Conservation (phyloP, 257 asterid species). For the Cordia subcordata region DNA sequence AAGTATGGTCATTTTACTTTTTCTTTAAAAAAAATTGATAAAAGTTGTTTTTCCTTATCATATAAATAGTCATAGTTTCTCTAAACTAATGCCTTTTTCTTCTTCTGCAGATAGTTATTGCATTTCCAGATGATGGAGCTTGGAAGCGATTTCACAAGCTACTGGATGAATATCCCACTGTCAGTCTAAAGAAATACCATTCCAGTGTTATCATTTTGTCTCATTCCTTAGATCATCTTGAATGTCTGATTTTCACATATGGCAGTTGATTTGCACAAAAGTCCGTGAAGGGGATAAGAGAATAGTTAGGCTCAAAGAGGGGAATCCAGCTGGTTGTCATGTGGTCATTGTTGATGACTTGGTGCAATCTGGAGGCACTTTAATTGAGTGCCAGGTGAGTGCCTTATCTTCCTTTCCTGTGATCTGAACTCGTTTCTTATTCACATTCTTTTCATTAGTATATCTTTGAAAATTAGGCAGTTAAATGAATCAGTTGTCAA, state of each 20-base stretch:
- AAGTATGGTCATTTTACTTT: conserved; percentile 30
- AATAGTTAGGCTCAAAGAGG: conserved; percentile 89
- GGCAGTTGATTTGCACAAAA: conserved; percentile 87
- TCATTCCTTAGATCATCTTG: conserved; percentile 9
- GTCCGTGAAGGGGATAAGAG: conserved; percentile 96
- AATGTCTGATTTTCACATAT: conserved; percentile 5
- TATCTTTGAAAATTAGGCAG: no score
- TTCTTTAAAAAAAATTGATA: background rate
- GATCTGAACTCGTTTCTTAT: no score
- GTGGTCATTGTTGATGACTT: conserved; percentile 95
- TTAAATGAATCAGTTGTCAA: no score
- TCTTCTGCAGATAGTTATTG: conserved; percentile 67
- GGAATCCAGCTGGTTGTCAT: conserved; percentile 86
- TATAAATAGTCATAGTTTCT: background rate
- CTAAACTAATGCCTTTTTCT: conserved; percentile 2
- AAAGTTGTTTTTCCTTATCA: background rate
- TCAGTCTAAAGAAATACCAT: conserved; percentile 21
- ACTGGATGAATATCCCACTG: conserved; percentile 71
- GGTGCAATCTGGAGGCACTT: conserved; percentile 95
- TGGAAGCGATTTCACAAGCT: conserved; percentile 96
- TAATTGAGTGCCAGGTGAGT: conserved; percentile 88
- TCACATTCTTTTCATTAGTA: no score
- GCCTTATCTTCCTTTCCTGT: conserved; percentile 12
- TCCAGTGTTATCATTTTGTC: background rate
- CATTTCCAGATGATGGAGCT: conserved; percentile 99